Evolutionary conservation across 257 asterid species (phyloP).

Genomic region (Striga asiatica): DNA sequence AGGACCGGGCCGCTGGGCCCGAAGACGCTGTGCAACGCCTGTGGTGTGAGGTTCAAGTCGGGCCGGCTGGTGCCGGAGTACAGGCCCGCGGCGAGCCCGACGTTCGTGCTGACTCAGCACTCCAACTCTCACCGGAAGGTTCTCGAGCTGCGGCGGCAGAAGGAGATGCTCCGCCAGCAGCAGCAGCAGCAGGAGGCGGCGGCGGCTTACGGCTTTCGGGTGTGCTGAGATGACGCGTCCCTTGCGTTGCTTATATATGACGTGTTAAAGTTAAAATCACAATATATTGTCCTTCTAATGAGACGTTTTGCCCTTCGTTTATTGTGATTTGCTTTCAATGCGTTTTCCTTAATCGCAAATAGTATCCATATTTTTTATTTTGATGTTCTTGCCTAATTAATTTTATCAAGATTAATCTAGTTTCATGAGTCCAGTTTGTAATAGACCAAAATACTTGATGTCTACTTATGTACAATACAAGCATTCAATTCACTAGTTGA

Average conservation of each 20-base stretch:
- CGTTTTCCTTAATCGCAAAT: too few relatives aligned
- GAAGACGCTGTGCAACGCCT: slow-evolving; percentile 74
- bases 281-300: not conserved
- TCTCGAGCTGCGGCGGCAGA: slow-evolving; percentile 64
- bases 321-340: too few relatives aligned
- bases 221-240: slow-evolving; percentile 42
- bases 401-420: too few relatives aligned
- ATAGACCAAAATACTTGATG: too few relatives aligned
- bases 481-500: too few relatives aligned
- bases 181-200: slow-evolving; percentile 30
- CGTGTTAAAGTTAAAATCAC: too few relatives aligned
- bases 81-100: slow-evolving; percentile 83
- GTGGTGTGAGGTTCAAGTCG: slow-evolving; percentile 74
- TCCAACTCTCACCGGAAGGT: slow-evolving; percentile 82
- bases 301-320: not conserved
- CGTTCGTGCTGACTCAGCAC: slow-evolving; percentile 76
- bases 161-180: slow-evolving; percentile 39
- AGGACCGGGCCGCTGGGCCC: slow-evolving; percentile 77
- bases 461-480: too few relatives aligned
- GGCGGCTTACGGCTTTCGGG: slow-evolving; percentile 36
- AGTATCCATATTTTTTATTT: too few relatives aligned
- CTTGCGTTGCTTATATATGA: too few relatives aligned
- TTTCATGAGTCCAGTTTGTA: too few relatives aligned
- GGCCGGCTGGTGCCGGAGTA: slow-evolving; percentile 77
- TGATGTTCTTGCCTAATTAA: too few relatives aligned